Evolutionary conservation across 257 asterid species (phyloP).

Genomic region (Marsdenia floribunda): DNA sequence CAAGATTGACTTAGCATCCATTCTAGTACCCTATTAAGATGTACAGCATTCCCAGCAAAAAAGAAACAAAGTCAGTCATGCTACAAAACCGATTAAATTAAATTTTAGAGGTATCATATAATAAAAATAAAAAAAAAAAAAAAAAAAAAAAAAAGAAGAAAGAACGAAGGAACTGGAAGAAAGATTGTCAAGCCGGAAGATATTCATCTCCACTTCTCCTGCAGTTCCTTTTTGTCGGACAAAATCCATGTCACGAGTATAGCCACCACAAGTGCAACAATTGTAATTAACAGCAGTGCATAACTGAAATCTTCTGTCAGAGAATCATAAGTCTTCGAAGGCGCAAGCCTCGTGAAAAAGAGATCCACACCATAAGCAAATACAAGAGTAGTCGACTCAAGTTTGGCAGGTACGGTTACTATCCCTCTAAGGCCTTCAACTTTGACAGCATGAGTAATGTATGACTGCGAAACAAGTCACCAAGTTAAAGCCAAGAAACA

Average conservation of each 20-base stretch:
- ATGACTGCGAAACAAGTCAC: constrained; percentile 55
- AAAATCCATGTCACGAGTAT: constrained; percentile 84
- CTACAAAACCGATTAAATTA: constrained; percentile 18
- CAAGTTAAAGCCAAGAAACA: neutral
- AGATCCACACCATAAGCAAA: constrained; percentile 89
- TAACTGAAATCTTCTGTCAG: constrained; percentile 97
- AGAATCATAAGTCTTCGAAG: constrained; percentile 90
- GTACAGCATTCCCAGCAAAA: constrained; percentile 8
- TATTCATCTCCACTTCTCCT: constrained; percentile 93
- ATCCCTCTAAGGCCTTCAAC: constrained; percentile 92
- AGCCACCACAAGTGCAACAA: constrained; percentile 70
- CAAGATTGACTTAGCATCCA: too few species aligned
- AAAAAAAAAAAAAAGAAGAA: too few species aligned
- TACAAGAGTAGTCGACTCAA: constrained; percentile 93
- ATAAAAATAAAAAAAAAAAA: neutral
- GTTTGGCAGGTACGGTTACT: constrained; percentile 72
- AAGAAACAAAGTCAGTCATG: constrained; percentile 1
- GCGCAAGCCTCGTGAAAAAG: constrained; percentile 86
- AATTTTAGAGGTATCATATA: neutral
- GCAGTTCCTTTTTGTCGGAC: constrained; percentile 93
- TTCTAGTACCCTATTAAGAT: neutral
- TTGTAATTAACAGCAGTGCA: constrained; percentile 79
- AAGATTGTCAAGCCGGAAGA: neutral
- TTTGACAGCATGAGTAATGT: constrained; percentile 76
- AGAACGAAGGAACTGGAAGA: neutral